Percentiles rank a stretch among this genome's conserved stretches.
Conservation (phyloP, 2,329 filamentous ascomycete genomes). For the Penicillium hordei region DNA sequence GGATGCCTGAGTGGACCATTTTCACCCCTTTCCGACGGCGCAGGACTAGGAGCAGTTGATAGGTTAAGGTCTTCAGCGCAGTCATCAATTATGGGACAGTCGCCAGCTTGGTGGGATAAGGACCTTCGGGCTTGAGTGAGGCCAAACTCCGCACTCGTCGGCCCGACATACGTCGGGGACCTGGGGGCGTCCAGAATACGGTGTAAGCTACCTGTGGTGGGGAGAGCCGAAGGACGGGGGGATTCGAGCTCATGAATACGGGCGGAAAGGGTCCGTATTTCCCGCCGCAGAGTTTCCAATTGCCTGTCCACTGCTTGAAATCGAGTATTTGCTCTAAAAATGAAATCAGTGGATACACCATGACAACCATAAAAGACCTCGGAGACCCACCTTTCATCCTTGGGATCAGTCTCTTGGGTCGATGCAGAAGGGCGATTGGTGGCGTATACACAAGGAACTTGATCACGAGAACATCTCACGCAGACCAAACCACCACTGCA, state of each 20-base stretch:
- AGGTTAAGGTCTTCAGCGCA: conserved; percentile 21
- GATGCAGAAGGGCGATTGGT: conserved; percentile 56
- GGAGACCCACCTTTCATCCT: conserved; percentile 23
- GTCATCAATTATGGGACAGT: conserved; percentile 5
- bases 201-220: conserved; percentile 19
- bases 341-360: not conserved
- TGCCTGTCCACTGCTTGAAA: conserved; percentile 30
- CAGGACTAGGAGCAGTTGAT: conserved; percentile 22
- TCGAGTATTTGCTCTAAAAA: conserved; percentile 18
- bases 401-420: conserved; percentile 9
- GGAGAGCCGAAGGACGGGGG: conserved; percentile 10
- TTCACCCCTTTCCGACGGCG: conserved; percentile 26
- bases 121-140: conserved; percentile 21
- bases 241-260: conserved; percentile 33
- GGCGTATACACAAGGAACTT: conserved; percentile 64
- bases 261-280: conserved; percentile 32
- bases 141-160: conserved; percentile 40
- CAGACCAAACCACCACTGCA: conserved; percentile 71
- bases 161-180: conserved; percentile 37
- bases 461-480: conserved; percentile 61
- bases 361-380: no score
- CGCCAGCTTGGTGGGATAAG: not conserved
- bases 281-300: conserved; percentile 30
- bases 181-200: conserved; percentile 35
- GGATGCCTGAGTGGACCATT: conserved; percentile 59